Evolutionary conservation across 176 grass and related monocot species (phyloP), one percentile per base, ranked within the genome.

Genomic region (Oryza longistaminata): DNA sequence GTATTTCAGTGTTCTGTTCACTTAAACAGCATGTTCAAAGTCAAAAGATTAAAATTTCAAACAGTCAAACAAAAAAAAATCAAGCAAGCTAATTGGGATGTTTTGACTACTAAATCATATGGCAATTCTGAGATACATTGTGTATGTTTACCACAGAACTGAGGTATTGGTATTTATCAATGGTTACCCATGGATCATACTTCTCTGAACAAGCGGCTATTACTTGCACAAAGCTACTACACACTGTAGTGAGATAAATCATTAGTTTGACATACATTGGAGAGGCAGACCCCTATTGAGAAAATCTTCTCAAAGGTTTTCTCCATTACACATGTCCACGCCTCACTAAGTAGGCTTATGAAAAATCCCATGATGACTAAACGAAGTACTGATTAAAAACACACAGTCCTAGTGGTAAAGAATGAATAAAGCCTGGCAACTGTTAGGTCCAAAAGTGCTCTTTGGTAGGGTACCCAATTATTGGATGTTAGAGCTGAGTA

Each of bases 341-440:
- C 19, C 21, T 77, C 53, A 10, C 58, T 77, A 11, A 19, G 33
- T 21, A 55, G 33, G 14, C 5, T 69, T 53, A 7, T 14, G 35
- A 68, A 52, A 69, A 1, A 66, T 17, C 25, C 11, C 2, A 27
- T 60, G 26, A 1, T 60, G 26, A 34, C 49, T 35, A 74, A 53
- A 43, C 14, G 74, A 44, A 45, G 19, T 11, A 11, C 22, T 45
- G 8, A 22, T 25, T 53, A 25, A 74, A 60, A 66, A 2, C 0
- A 34, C 26, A 17, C 22, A 25, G n/a, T 73, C 67, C n/a, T 40
- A 0, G 42, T 11, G 66, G 79, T 44, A 66, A 4, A 70, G 1
- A 68, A 70, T 76, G 48, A 53, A 52, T n/a, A 44, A 87, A 67
- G 15, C 2, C n/a, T 74, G 68, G 58, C 60, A 82, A 12, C 48